Evolutionary conservation across 306 rosid genomes (phyloP), one percentile per base, ranked within the genome.

Genomic region (Begonia loranthoides): DNA sequence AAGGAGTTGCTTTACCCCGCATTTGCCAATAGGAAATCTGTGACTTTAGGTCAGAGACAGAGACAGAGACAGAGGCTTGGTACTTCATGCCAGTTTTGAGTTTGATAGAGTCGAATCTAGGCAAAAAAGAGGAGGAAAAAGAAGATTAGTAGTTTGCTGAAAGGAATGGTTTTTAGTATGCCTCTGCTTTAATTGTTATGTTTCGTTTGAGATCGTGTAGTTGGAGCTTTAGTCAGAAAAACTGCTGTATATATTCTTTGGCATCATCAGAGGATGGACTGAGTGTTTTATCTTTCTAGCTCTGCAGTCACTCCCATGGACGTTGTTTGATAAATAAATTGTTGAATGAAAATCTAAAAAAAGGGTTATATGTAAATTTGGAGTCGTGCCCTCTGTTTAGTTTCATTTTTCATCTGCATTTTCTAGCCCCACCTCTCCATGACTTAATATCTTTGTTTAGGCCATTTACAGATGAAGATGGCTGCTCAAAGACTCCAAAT

Each of bases 51-150:
- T 49, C 94, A 86, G 80, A 82, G 74, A 79, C 95, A 70, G 85
- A 82, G 74, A 79, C 95, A 70, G 85, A 80, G 81, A 58, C 95
- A 66, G 85, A 86, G 96, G 84, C 96, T 90, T 41, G 99, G 99
- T 65, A 90, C 96, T 50, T 90, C 99, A 38, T 90, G 99, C 94
- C 95, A 90, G 85, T 90, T 90, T 85, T 90, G 95, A 88, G 57
- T 69, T 21, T 28, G 51, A 57, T 17, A 48, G 6, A 24, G 47
- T 10, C n/a, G 47, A 43, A 10, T 1, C 36, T 28, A 28, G 36
- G 36, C 36, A 28, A 28, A 28, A 28, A 28, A 10, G 47, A 10
- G 5, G 4, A 43, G 2, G 47, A 43, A 43, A 43, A 4, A n/a
- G 13, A 12, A 43, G 15, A 43, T n/a, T 43, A 12, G 47, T n/a